These are phyloP conservation scores for Ichthyophthirius multifiliis DNA, from an alignment of 169 alveolate species.

Conservation along the genomic window DNA sequence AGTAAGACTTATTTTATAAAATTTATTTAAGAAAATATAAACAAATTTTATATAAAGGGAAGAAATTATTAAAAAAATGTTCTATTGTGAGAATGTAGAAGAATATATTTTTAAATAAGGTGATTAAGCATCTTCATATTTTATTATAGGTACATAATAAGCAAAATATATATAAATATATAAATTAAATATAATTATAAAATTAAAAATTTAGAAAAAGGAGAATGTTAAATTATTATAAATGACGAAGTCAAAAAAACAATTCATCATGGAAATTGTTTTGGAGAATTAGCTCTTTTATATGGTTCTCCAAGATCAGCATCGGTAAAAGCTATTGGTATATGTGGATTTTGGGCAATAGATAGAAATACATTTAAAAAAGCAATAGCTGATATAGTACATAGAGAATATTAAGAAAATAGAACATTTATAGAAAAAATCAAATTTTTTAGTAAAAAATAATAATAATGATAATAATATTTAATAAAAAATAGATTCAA, in stretches of 20 bases:
- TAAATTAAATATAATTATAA: background rate
- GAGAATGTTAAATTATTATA: conserved; percentile 21
- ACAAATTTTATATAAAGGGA: background rate
- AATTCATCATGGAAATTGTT: conserved; percentile 20
- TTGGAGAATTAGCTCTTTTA: conserved; percentile 77
- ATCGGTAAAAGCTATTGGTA: conserved; percentile 65
- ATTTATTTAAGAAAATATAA: background rate
- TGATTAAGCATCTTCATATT: conserved; percentile 3
- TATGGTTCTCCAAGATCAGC: conserved; percentile 84
- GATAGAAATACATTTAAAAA: conserved; percentile 64
- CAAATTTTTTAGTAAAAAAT: conserved; percentile 31
- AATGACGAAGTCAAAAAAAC: conserved; percentile 27
- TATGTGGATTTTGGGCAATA: conserved; percentile 64
- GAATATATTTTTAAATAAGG: conserved; percentile 14
- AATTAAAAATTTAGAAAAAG: background rate
- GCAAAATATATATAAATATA: background rate
- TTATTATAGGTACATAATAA: conserved; percentile 1
- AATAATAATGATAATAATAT: background rate
- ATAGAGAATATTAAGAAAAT: conserved; percentile 26
- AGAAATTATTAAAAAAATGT: conserved; percentile 7
- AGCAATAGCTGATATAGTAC: conserved; percentile 23
- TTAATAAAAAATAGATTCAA: background rate
- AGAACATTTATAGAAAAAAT: conserved; percentile 24
- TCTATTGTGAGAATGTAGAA: background rate
- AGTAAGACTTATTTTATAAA: background rate